Evolutionary conservation across 768 basidiomycete genomes (phyloP).

Genomic region (Kwoniella shandongensis): DNA sequence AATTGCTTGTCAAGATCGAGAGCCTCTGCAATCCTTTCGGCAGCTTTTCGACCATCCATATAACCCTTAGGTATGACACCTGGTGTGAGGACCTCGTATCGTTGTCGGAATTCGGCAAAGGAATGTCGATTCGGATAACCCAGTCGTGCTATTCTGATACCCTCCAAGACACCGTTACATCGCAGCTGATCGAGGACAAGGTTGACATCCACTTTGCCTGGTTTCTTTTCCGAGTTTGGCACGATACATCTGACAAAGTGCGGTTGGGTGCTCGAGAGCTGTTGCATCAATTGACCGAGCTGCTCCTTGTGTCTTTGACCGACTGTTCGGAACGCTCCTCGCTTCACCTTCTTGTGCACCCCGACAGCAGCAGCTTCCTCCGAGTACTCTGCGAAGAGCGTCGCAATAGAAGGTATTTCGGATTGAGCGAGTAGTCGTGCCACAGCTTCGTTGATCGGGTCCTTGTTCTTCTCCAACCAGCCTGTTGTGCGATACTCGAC

Average conservation of each 20-base stretch:
- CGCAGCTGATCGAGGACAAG: conserved; percentile 93
- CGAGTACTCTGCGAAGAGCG: conserved; percentile 78
- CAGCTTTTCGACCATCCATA: conserved; percentile 96
- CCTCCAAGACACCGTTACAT: conserved; percentile 98
- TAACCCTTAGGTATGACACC: conserved; percentile 91
- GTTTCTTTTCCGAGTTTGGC: conserved; percentile 86
- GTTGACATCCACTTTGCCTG: conserved; percentile 86
- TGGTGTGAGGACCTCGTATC: conserved; percentile 93
- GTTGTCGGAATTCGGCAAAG: conserved; percentile 94
- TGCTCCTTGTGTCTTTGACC: conserved; percentile 96
- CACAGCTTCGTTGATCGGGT: conserved; percentile 93
- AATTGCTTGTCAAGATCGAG: conserved; percentile 80
- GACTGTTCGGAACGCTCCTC: conserved; percentile 94
- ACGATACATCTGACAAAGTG: conserved; percentile 99
- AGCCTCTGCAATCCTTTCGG: conserved; percentile 81
- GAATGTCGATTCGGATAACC: conserved; percentile 97
- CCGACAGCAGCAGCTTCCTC: conserved; percentile 56
- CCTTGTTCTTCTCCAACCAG: conserved; percentile 99
- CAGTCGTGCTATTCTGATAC: conserved; percentile 93
- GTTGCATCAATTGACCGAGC: conserved; percentile 82
- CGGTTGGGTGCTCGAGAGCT: conserved; percentile 89
- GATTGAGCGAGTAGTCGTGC: conserved; percentile 83
- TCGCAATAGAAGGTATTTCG: conserved; percentile 74
- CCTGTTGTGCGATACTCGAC: conserved; percentile 95
- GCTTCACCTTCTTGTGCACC: conserved; percentile 63